Conservation (phyloP, 495 filamentous ascomycete genomes). For the Pseudevernia furfuracea region DNA sequence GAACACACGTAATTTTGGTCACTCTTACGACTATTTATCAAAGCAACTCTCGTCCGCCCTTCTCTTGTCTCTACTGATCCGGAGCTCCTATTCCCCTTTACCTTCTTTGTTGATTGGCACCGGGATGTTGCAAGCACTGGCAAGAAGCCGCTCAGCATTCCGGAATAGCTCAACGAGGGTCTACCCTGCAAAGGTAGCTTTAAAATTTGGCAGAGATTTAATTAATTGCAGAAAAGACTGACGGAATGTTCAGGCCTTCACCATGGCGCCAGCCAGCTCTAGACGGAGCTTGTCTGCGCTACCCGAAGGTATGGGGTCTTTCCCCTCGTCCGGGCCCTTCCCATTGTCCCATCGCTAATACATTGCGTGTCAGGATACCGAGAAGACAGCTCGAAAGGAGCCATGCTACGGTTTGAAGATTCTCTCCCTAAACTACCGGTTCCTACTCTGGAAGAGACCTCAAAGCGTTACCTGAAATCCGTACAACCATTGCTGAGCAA, state of each 20-base stretch:
- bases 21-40: not conserved
- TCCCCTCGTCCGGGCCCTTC: conserved; percentile 23
- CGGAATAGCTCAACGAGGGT: conserved; percentile 31
- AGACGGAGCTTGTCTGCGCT: conserved; percentile 52
- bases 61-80: not conserved
- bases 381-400: conserved; percentile 84
- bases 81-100: not conserved
- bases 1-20: not conserved
- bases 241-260: conserved; percentile 20
- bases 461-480: conserved; percentile 84
- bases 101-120: not conserved
- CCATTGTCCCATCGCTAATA: not conserved
- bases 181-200: conserved; percentile 30
- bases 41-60: not conserved
- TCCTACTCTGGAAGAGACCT: conserved; percentile 88
- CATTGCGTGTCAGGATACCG: conserved; percentile 58
- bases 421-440: conserved; percentile 88
- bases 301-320: conserved; percentile 41
- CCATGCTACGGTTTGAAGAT: conserved; percentile 93
- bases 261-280: conserved; percentile 45
- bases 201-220: not conserved
- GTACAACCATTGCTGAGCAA: conserved; percentile 73
- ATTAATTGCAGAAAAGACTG: conserved; percentile 3
- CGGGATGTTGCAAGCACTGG: conserved; percentile 41
- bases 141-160: conserved; percentile 38